phyloP scores from a whole-genome alignment of 176 grass and related monocot species.

The Oryza australiensis region DNA sequence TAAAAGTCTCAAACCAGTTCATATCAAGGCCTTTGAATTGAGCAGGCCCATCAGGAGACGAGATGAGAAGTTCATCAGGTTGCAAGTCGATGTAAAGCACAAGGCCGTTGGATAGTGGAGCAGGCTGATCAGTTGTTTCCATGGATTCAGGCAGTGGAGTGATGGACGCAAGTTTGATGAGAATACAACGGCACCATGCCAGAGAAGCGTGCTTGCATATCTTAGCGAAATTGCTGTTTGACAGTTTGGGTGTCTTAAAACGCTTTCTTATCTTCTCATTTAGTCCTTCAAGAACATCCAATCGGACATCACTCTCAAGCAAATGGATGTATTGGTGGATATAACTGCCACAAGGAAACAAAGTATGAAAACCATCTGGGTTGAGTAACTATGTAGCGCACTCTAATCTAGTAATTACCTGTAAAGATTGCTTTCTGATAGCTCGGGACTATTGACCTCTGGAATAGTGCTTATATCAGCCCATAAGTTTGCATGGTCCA shows the following conservation, averaged over 20 bases:
- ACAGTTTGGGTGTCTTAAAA: constrained; percentile 96
- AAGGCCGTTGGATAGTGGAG: constrained; percentile 53
- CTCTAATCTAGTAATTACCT: constrained; percentile 51
- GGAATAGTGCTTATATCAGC: constrained; percentile 75
- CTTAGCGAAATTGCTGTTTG: constrained; percentile 79
- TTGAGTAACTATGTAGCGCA: constrained; percentile 20
- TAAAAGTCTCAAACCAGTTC: constrained; percentile 90
- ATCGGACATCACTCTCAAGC: constrained; percentile 75
- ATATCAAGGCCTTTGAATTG: constrained; percentile 95
- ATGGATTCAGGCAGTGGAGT: constrained; percentile 65
- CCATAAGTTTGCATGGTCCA: constrained; percentile 91
- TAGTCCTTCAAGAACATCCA: constrained; percentile 82
- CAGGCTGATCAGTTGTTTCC: constrained; percentile 44
- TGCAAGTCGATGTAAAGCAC: constrained; percentile 82
- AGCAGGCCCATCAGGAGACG: constrained; percentile 66
- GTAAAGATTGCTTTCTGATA: constrained; percentile 84
- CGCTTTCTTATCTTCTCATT: constrained; percentile 96
- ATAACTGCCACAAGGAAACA: constrained; percentile 62
- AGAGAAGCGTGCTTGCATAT: constrained; percentile 96
- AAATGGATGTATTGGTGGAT: constrained; percentile 97
- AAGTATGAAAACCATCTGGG: constrained; percentile 25
- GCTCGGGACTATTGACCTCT: constrained; percentile 67
- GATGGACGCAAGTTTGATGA: constrained; percentile 89
- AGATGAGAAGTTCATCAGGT: constrained; percentile 85
- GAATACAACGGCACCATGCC: constrained; percentile 87